Base-by-base conservation (phyloP, 2,329 filamentous ascomycete genomes). In the Clonostachys chloroleuca region DNA sequence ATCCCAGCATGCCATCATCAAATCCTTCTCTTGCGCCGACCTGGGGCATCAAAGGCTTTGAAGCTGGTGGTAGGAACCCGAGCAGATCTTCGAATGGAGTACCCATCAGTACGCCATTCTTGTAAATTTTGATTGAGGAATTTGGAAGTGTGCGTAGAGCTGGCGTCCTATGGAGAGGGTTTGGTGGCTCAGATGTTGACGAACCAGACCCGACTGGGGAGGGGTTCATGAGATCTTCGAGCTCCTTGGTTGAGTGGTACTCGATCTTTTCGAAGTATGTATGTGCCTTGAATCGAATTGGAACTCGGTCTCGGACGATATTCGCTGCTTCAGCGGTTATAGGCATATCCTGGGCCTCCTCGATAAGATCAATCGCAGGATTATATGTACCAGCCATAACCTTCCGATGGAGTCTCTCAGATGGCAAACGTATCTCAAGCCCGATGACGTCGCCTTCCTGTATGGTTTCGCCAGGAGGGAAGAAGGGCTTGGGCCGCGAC, bases 201-300 rank as follows among this genome's bases (percentile, higher is more conserved):
- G 68, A 64, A 44, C 62, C 60, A 2, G 68, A 53, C 1, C 68
- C 66, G 1, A 69, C 66, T 3, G 81, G 76, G 13, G 82, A 80
- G 2, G 84, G 84, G 59, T 88, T 89, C 75, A 91, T 85, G 17
- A 87, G 70, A 57, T 95, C 88, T 58, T 96, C 92, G 39, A 97
- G 82, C 54, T 95, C 87, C 62, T 95, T 95, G 12, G 86, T 87
- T 1, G 89, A 77, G 56, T 92, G 88, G 64, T 95, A 95, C 61
- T 95, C 91, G 53, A 91, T 87, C 61, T 89, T 87, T 67, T 97
- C 92, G 65, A 96, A 96, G 70, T 95, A 96, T 46, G 92, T 87
- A 63, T 95, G 90, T 40, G 87, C 84, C 66, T 96, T 96, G 73
- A 95, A 95, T 10, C 92, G 84, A 54, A 97, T 95, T 1, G 94